Percentiles rank a stretch among this genome's conserved stretches.
Conservation (phyloP, 139 green algal species). For the Chlorella sp. region DNA sequence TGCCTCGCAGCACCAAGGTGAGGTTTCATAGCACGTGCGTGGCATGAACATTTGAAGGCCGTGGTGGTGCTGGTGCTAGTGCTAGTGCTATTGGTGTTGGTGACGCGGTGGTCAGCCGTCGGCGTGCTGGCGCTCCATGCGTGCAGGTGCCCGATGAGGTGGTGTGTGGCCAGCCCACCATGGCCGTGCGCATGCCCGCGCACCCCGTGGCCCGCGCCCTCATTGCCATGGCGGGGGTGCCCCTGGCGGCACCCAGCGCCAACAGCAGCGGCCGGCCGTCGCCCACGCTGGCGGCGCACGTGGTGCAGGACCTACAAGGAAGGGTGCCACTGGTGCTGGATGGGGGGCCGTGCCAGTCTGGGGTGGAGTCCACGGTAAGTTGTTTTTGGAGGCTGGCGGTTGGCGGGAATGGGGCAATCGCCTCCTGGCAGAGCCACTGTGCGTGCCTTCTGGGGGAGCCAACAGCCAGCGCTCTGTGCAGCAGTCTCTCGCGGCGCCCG, state of each 20-base stretch:
- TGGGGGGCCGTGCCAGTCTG: constrained; percentile 33
- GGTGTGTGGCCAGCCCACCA: constrained; percentile 37
- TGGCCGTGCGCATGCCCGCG: constrained; percentile 52
- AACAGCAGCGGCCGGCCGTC: constrained; percentile 49
- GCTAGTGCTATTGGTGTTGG: too few relatives aligned
- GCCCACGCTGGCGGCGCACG: constrained; percentile 42
- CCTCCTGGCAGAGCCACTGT: too few relatives aligned
- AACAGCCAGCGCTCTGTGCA: too few relatives aligned
- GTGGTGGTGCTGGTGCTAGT: too few relatives aligned
- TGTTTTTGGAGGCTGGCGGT: too few relatives aligned
- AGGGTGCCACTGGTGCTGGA: constrained; percentile 36
- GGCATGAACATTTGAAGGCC: too few relatives aligned
- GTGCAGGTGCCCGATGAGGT: constrained; percentile 27
- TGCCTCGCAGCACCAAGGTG: constrained; percentile 28
- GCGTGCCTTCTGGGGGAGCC: too few relatives aligned
- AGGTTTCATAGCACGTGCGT: neutral
- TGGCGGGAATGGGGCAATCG: too few relatives aligned
- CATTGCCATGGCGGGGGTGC: constrained; percentile 39
- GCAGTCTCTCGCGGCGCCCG: too few relatives aligned
- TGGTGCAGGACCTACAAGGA: constrained; percentile 35
- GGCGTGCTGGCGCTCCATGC: too few relatives aligned
- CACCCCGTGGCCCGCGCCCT: constrained; percentile 48
- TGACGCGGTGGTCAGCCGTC: too few relatives aligned
- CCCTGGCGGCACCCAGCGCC: constrained; percentile 47
- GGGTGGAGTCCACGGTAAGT: constrained; percentile 49